Conservation (phyloP, 257 asterid species). For the Salvia splendens region DNA sequence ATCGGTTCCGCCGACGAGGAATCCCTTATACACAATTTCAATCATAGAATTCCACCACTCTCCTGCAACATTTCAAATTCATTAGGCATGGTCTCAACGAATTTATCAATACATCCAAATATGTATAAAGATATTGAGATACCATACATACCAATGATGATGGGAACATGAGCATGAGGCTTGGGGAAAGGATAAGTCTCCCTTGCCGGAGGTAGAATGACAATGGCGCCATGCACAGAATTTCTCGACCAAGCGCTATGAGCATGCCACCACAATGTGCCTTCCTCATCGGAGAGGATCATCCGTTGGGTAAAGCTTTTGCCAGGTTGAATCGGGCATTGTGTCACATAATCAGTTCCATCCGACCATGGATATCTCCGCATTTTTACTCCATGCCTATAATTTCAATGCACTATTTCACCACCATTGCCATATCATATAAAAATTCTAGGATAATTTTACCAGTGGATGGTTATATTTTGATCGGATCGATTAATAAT, state of each 20-base stretch:
- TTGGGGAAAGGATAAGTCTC: conserved; percentile 46
- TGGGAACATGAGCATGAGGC: conserved; percentile 48
- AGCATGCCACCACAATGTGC: conserved; percentile 78
- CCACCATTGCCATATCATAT: too few relatives aligned
- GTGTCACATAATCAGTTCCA: conserved; percentile 61
- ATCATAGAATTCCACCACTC: too few relatives aligned
- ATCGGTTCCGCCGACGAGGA: too few relatives aligned
- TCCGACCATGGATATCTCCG: conserved; percentile 68
- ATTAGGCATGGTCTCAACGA: too few relatives aligned
- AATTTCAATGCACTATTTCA: too few relatives aligned
- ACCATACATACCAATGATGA: conserved; percentile 1
- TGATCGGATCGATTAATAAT: conserved; percentile 29
- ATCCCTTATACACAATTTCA: too few relatives aligned
- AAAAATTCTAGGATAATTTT: too few relatives aligned
- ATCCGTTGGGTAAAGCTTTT: conserved; percentile 43
- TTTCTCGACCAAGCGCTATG: conserved; percentile 61
- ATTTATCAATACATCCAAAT: too few relatives aligned
- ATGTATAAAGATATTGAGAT: too few relatives aligned
- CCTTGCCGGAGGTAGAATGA: conserved; percentile 37
- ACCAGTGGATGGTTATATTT: conserved; percentile 31
- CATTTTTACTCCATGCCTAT: background rate
- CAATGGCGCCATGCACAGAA: conserved; percentile 53
- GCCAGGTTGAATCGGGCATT: conserved; percentile 41
- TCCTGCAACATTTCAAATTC: too few relatives aligned
- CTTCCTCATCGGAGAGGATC: conserved; percentile 52